Conservation (phyloP, 192 early-diverging fungal species). For the Jimgerdemannia flammicorona region DNA sequence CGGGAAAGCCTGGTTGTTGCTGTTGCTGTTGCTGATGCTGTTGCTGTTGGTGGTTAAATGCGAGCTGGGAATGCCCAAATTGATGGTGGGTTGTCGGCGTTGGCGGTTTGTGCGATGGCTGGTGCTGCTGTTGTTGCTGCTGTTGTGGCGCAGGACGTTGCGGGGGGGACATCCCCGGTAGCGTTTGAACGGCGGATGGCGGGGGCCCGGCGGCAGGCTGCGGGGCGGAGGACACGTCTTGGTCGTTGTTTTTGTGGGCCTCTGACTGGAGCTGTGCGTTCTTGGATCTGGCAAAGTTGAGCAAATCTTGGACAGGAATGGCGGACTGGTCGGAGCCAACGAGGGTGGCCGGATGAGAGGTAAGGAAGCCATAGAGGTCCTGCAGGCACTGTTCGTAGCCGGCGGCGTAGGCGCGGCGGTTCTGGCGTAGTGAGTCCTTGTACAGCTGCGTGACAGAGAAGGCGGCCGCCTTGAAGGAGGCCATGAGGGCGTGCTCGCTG, state of each 20-base stretch:
- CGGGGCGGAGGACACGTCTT: slow-evolving; percentile 2
- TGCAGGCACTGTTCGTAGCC: slow-evolving; percentile 51
- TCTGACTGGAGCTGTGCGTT: slow-evolving; percentile 26
- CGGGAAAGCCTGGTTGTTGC: too few relatives aligned
- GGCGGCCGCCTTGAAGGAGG: slow-evolving; percentile 51
- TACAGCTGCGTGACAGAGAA: slow-evolving; percentile 47
- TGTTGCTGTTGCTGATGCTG: too few relatives aligned
- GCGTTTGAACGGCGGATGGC: background rate
- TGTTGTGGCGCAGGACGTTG: background rate
- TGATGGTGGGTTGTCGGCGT: too few relatives aligned
- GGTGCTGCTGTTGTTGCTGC: background rate
- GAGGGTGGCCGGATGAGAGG: slow-evolving; percentile 32
- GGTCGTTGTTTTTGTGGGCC: slow-evolving; percentile 7
- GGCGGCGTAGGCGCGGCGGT: slow-evolving; percentile 41
- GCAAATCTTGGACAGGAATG: slow-evolving; percentile 30
- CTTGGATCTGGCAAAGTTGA: slow-evolving; percentile 27
- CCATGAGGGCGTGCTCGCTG: slow-evolving; percentile 43
- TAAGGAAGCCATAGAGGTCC: slow-evolving; percentile 46
- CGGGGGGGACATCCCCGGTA: background rate
- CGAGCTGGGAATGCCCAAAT: too few relatives aligned
- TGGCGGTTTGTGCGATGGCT: background rate
- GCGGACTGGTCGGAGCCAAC: slow-evolving; percentile 22
- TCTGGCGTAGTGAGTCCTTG: slow-evolving; percentile 49
- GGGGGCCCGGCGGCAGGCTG: slow-evolving; percentile 2
- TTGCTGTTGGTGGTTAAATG: too few relatives aligned